Conservation (phyloP, 371 early-diverging fungal species). For the Mortierella sp. region DNA sequence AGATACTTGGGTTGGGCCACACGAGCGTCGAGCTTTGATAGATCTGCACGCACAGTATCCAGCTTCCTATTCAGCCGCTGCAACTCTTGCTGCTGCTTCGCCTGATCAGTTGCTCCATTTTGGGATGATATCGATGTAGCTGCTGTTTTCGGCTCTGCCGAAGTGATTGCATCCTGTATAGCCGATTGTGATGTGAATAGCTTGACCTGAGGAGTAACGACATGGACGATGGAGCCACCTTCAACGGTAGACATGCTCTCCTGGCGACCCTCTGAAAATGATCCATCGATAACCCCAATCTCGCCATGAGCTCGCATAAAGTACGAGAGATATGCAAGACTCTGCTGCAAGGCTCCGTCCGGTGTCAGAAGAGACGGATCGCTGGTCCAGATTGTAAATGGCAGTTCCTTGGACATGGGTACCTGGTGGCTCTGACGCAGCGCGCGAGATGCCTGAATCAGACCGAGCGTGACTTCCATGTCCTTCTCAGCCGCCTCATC, state of each 20-base stretch:
- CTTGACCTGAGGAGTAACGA: constrained; percentile 39
- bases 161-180: constrained; percentile 25
- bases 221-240: constrained; percentile 13
- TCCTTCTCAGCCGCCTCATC: constrained; percentile 63
- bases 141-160: background rate
- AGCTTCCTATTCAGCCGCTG: constrained; percentile 36
- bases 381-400: constrained; percentile 61
- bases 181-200: constrained; percentile 33
- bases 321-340: constrained; percentile 21
- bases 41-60: constrained; percentile 13
- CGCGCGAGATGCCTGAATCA: constrained; percentile 74
- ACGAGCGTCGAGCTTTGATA: constrained; percentile 24
- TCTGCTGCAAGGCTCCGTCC: constrained; percentile 25
- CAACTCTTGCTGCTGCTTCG: constrained; percentile 35
- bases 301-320: constrained; percentile 34
- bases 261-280: constrained; percentile 1
- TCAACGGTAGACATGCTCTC: constrained; percentile 16
- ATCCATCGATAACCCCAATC: constrained; percentile 19
- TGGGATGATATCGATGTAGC: background rate
- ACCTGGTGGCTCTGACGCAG: constrained; percentile 72
- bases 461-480: constrained; percentile 63
- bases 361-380: constrained; percentile 54
- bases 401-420: constrained; percentile 59
- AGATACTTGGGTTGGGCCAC: constrained; percentile 29
- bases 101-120: background rate